Percentiles rank a stretch among this genome's conserved stretches.
These are phyloP conservation scores for Penicillium sp. DNA, from an alignment of 2,329 filamentous ascomycete genomes.

Conservation along the genomic window DNA sequence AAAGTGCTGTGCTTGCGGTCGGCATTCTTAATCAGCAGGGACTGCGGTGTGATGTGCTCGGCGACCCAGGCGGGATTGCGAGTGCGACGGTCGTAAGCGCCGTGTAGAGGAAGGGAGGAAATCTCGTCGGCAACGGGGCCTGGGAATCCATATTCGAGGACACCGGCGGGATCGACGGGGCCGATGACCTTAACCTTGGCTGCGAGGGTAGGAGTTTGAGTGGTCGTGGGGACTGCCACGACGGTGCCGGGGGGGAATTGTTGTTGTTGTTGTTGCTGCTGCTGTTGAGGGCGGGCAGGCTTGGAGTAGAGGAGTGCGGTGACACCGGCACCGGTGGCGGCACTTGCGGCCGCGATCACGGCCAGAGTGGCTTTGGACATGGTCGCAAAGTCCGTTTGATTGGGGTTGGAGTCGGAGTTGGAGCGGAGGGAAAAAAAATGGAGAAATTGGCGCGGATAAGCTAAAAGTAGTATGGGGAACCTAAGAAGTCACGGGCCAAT, in stretches of 20 bases:
- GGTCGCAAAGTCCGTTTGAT: constrained; percentile 1
- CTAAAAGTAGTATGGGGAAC: constrained; percentile 11
- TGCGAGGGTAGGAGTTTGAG: constrained; percentile 24
- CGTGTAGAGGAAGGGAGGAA: constrained; percentile 73
- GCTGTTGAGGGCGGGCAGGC: constrained; percentile 28
- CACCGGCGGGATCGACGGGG: constrained; percentile 71
- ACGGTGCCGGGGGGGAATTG: constrained; percentile 33
- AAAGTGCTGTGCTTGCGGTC: constrained; percentile 85
- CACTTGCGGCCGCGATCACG: constrained; percentile 73
- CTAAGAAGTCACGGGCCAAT: constrained; percentile 26
- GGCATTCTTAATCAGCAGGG: constrained; percentile 70
- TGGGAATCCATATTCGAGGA: constrained; percentile 88
- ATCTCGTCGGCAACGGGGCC: constrained; percentile 85
- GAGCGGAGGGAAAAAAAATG: background rate
- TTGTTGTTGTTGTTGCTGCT: constrained; percentile 22
- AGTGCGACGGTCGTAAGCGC: constrained; percentile 84
- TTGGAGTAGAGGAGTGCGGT: constrained; percentile 68
- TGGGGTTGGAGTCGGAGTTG: background rate
- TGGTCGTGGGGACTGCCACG: constrained; percentile 32
- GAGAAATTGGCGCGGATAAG: background rate
- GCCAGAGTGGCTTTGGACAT: constrained; percentile 82
- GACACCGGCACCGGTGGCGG: constrained; percentile 72
- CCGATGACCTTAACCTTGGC: constrained; percentile 22
- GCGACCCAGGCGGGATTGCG: constrained; percentile 94
- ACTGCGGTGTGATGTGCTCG: constrained; percentile 92